Evolutionary conservation across 1,284 basidiomycete genomes (phyloP), one percentile per base, ranked within the genome.

Genomic region (Sanghuangporus baumii): DNA sequence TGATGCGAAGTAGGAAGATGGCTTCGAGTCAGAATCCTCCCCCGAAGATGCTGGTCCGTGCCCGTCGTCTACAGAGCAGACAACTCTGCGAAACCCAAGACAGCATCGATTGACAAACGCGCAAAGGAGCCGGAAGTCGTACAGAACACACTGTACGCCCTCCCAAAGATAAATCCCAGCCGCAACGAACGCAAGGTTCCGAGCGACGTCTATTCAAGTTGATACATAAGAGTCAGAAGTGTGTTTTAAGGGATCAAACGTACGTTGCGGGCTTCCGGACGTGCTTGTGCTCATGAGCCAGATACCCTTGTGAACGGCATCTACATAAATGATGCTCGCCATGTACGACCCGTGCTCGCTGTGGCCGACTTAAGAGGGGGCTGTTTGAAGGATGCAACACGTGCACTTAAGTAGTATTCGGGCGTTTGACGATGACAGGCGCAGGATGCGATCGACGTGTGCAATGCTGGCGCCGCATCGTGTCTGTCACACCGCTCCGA

Each of bases 131-230:
- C 43, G 52, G 36, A 37, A 14, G 31, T 61, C 60, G 23, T 48
- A 61, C 20, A 50, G 11, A 18, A 50, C 16, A 23, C 34, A 61
- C 36, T 61, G 60, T 14, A 43, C 60, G 20, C 20, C 54, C 55
- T 61, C 60, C 60, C 60, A 61, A 18, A 43, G 40, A 23, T 61
- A 61, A 54, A 57, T 16, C 12, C 60, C 60, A n/a, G 54, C 41
- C 7, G 60, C 60, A 20, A 54, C 47, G 23, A 56, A 55, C 2
- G 60, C 60, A 23, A 61, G 20, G 40, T 61, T 57, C 11, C 52
- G 52, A 16, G 52, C 31, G 16, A 37, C 18, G 31, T 54, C 52
- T 54, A 23, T 9, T 23, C 14, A 11, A 7, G 16, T 16, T 34
- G 26, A 46, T 58, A 7, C 20, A n/a, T 58, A 58, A 41, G 31